A percentile compares a stretch with the other conserved stretches of the same genome.
Conservation (phyloP, 352 stramenopile genomes). For the Thraustochytrium sp. region DNA sequence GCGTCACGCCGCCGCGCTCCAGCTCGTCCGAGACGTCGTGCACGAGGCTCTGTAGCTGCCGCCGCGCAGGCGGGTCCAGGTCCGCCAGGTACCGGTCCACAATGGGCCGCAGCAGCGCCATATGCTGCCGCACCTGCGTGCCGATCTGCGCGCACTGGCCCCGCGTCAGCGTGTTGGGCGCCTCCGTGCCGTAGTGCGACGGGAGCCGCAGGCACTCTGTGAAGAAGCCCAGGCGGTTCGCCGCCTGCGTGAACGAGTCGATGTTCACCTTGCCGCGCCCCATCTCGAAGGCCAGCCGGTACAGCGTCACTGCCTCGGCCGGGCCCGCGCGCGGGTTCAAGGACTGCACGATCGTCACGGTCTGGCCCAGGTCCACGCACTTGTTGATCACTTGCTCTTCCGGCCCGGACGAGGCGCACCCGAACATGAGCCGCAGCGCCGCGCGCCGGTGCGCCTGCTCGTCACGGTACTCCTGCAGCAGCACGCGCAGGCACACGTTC, state of each 20-base stretch:
- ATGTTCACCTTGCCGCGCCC: slow-evolving; percentile 73
- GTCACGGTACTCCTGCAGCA: slow-evolving; percentile 73
- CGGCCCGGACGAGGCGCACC: slow-evolving; percentile 64
- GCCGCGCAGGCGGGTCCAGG: not conserved
- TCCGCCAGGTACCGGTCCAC: not conserved
- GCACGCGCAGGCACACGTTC: slow-evolving; percentile 49
- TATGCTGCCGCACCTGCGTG: not conserved
- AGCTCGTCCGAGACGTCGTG: slow-evolving; percentile 20
- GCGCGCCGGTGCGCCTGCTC: slow-evolving; percentile 78
- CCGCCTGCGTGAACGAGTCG: slow-evolving; percentile 74
- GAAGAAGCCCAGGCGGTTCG: slow-evolving; percentile 75
- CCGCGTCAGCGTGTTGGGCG: slow-evolving; percentile 18
- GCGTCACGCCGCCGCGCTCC: not conserved
- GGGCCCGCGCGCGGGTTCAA: slow-evolving; percentile 43
- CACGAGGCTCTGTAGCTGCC: not conserved
- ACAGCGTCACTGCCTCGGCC: slow-evolving; percentile 47
- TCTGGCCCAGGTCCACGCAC: slow-evolving; percentile 81
- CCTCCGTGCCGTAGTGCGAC: slow-evolving; percentile 48
- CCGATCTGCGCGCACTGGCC: slow-evolving; percentile 28
- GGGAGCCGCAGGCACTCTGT: slow-evolving; percentile 70
- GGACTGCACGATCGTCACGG: slow-evolving; percentile 71
- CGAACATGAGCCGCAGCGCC: slow-evolving; percentile 83
- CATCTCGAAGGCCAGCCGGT: slow-evolving; percentile 47
- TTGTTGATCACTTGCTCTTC: slow-evolving; percentile 46
- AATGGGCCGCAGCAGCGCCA: slow-evolving; percentile 15